A percentile compares a stretch with the other conserved stretches of the same genome.
Conservation (phyloP, 257 asterid genomes). For the Solanum dulcamara region DNA sequence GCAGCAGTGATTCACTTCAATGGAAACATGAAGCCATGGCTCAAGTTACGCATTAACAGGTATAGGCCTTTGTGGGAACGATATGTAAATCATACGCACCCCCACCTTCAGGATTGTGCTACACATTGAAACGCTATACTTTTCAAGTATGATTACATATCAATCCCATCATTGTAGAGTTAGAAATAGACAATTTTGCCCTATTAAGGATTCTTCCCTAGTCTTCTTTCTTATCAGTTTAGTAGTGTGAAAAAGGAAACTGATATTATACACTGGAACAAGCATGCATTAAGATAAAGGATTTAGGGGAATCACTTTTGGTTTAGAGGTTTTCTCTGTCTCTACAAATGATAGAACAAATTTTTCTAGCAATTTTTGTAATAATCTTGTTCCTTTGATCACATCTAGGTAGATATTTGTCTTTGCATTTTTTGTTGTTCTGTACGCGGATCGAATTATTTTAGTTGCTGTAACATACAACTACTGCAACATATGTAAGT, state of each 20-base stretch:
- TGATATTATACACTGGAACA: slow-evolving; percentile 5
- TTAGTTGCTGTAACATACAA: neutral
- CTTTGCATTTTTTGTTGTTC: neutral
- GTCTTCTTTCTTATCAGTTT: neutral
- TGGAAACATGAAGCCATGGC: slow-evolving; percentile 94
- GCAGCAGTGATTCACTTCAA: slow-evolving; percentile 84
- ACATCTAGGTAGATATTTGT: neutral
- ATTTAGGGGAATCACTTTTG: neutral
- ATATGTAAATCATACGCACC: slow-evolving; percentile 52
- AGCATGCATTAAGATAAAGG: slow-evolving; percentile 6
- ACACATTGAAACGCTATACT: slow-evolving; percentile 34
- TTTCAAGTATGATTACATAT: slow-evolving; percentile 19
- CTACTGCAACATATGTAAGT: neutral
- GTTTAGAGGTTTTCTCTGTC: neutral
- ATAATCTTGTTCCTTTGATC: neutral
- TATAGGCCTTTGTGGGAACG: slow-evolving; percentile 80
- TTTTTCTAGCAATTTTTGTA: neutral
- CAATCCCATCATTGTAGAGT: slow-evolving; percentile 11
- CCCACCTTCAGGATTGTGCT: slow-evolving; percentile 49
- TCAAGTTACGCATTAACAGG: slow-evolving; percentile 59
- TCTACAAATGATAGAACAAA: neutral
- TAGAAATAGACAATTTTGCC: slow-evolving; percentile 44
- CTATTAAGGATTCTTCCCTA: slow-evolving; percentile 12
- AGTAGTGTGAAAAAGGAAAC: slow-evolving; percentile 3
- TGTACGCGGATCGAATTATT: neutral